Evolutionary conservation across 2,329 filamentous ascomycete species (phyloP).

Genomic region (Chrysoporthe deuterocubensis): DNA sequence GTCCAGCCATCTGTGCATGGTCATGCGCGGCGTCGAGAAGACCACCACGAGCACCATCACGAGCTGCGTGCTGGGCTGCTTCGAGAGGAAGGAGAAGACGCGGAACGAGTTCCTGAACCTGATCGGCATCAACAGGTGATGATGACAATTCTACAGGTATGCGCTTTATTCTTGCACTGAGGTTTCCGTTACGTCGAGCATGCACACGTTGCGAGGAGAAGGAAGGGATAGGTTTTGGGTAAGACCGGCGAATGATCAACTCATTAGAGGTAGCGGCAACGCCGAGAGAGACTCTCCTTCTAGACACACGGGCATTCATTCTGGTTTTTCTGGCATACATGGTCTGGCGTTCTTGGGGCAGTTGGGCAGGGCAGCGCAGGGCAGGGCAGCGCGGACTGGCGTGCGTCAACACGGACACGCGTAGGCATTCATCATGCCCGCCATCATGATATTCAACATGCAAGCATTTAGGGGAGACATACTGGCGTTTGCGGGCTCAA

Average conservation of each 20-base stretch:
- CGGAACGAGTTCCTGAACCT: constrained; percentile 94
- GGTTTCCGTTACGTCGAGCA: too few relatives aligned
- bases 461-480: not conserved
- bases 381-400: constrained; percentile 14
- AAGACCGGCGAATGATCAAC: constrained; percentile 25
- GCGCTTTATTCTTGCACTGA: not conserved
- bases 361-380: not conserved
- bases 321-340: constrained; percentile 21
- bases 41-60: constrained; percentile 86
- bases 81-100: constrained; percentile 90
- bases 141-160: not conserved
- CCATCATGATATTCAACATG: constrained; percentile 29
- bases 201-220: not conserved
- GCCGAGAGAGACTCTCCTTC: constrained; percentile 14
- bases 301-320: constrained; percentile 14
- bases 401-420: not conserved
- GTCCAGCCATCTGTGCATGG: constrained; percentile 95
- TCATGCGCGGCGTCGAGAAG: constrained; percentile 98
- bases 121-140: constrained; percentile 59
- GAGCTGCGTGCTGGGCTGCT: constrained; percentile 95
- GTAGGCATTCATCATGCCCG: constrained; percentile 23
- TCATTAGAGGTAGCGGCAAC: constrained; percentile 29
- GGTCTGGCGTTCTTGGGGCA: constrained; percentile 25
- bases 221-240: not conserved
- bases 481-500: constrained; percentile 31